A percentile compares a stretch with the other conserved stretches of the same genome.
Conservation (phyloP, 2,329 filamentous ascomycete species). For the Didymella pomorum region DNA sequence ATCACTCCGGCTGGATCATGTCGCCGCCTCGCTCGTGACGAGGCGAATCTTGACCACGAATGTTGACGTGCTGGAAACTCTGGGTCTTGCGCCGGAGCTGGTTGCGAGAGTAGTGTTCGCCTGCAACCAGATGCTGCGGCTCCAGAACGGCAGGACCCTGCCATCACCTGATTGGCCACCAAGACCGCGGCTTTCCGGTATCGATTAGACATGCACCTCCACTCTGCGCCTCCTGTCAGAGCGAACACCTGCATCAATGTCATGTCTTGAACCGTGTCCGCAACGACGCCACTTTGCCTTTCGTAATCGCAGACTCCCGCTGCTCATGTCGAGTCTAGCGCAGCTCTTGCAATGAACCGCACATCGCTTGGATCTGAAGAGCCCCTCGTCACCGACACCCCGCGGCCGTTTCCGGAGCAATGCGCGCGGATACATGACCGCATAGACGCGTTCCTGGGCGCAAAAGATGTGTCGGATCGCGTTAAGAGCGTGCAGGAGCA, state of each 20-base stretch:
- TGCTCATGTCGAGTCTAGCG: slow-evolving; percentile 47
- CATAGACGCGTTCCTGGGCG: slow-evolving; percentile 71
- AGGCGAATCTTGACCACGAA: slow-evolving; percentile 1
- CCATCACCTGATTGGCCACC: slow-evolving; percentile 17
- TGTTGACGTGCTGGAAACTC: slow-evolving; percentile 12
- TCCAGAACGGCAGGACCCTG: slow-evolving; percentile 8
- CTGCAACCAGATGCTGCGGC: slow-evolving; percentile 2
- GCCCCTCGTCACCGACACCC: slow-evolving; percentile 50
- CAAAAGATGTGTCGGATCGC: slow-evolving; percentile 63
- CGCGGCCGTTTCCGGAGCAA: slow-evolving; percentile 58
- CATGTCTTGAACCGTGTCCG: slow-evolving; percentile 34
- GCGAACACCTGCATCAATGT: slow-evolving; percentile 30
- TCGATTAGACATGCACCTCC: slow-evolving; percentile 26
- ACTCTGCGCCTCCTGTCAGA: slow-evolving; percentile 26
- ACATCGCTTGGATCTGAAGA: slow-evolving; percentile 37
- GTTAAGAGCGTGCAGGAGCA: slow-evolving; percentile 75
- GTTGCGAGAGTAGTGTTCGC: slow-evolving; percentile 2
- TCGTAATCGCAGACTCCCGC: slow-evolving; percentile 27
- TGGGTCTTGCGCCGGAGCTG: neutral
- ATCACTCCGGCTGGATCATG: slow-evolving; percentile 16
- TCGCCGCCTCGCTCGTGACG: slow-evolving; percentile 16
- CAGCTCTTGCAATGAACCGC: slow-evolving; percentile 48
- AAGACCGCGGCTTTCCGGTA: slow-evolving; percentile 14
- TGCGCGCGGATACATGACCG: slow-evolving; percentile 64
- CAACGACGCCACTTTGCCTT: slow-evolving; percentile 28